Evolutionary conservation across 2,329 filamentous ascomycete species (phyloP).

Genomic region (Uncinocarpus reesii): DNA sequence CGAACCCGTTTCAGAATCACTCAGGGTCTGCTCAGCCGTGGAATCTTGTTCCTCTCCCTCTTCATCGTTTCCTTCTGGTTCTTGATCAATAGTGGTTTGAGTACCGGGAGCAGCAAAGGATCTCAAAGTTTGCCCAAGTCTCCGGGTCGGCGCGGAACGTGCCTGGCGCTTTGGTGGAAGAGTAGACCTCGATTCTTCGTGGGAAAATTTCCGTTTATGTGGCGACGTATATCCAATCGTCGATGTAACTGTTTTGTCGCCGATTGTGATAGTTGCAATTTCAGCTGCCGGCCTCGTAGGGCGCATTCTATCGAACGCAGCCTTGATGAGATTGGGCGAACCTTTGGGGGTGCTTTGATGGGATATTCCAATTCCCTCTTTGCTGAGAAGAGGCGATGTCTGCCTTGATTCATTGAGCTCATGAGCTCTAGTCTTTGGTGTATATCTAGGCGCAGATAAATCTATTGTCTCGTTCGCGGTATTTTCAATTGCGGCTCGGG

Average conservation of each 20-base stretch:
- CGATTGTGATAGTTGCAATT: conserved; percentile 65
- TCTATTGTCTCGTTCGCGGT: neutral
- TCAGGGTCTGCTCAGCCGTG: conserved; percentile 24
- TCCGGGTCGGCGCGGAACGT: conserved; percentile 28
- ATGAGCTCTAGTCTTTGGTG: neutral
- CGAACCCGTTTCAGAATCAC: conserved; percentile 15
- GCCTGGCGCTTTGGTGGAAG: conserved; percentile 30
- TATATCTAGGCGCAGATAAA: neutral
- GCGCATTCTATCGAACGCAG: conserved; percentile 55
- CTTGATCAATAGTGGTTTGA: conserved; percentile 21
- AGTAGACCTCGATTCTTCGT: conserved; percentile 18
- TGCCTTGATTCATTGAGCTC: conserved; percentile 7
- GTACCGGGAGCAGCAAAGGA: conserved; percentile 49
- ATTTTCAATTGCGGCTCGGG: neutral
- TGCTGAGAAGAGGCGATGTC: neutral
- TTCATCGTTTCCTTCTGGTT: conserved; percentile 3
- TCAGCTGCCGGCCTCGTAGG: conserved; percentile 53
- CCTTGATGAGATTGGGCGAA: conserved; percentile 38
- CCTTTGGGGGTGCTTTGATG: neutral
- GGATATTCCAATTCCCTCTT: conserved; percentile 3
- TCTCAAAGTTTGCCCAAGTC: conserved; percentile 40
- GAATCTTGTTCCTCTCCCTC: conserved; percentile 21
- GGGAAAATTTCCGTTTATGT: conserved; percentile 27
- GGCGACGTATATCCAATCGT: conserved; percentile 49
- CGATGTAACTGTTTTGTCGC: conserved; percentile 55